Conservation (phyloP, 2,329 filamentous ascomycete species). For the Tolypocladium sp. region DNA sequence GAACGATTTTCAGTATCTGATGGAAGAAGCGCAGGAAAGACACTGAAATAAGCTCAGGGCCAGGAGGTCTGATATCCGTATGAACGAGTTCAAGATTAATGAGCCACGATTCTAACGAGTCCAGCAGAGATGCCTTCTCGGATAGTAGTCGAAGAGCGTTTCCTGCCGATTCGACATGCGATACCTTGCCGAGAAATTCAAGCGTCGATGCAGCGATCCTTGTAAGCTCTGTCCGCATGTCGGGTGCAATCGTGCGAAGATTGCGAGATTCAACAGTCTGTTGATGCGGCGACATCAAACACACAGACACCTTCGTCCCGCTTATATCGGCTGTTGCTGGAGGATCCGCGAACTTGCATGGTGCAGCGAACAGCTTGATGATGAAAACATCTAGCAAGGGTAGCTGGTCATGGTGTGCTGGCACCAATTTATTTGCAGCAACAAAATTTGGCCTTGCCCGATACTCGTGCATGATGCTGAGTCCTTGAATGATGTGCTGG, state of each 20-base stretch:
- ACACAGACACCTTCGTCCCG: slow-evolving; percentile 4
- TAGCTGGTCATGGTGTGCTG: slow-evolving; percentile 20
- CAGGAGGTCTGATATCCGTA: slow-evolving; percentile 6
- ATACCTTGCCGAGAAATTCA: slow-evolving; percentile 20
- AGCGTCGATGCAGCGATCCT: slow-evolving; percentile 22
- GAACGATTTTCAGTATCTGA: slow-evolving; percentile 21
- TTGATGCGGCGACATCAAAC: not conserved
- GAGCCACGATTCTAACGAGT: slow-evolving; percentile 23
- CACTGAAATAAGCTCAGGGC: slow-evolving; percentile 18
- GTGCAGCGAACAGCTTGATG: slow-evolving; percentile 31
- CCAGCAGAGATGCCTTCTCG: slow-evolving; percentile 20
- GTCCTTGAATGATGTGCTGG: slow-evolving; percentile 31
- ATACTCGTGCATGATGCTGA: slow-evolving; percentile 33
- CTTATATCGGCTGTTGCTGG: slow-evolving; percentile 8
- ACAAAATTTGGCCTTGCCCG: slow-evolving; percentile 24
- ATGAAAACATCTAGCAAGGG: slow-evolving; percentile 31
- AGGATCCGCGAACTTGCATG: slow-evolving; percentile 29
- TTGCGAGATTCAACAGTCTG: slow-evolving; percentile 10
- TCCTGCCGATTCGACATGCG: slow-evolving; percentile 12
- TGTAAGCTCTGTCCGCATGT: slow-evolving; percentile 25
- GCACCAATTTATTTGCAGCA: slow-evolving; percentile 14
- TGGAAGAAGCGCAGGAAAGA: slow-evolving; percentile 26
- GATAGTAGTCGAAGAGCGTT: slow-evolving; percentile 14
- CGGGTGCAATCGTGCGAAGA: slow-evolving; percentile 22
- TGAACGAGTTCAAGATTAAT: slow-evolving; percentile 15